These are phyloP conservation scores for Escovopsis sp. DNA, from an alignment of 2,329 filamentous ascomycete species.

Conservation along the genomic window DNA sequence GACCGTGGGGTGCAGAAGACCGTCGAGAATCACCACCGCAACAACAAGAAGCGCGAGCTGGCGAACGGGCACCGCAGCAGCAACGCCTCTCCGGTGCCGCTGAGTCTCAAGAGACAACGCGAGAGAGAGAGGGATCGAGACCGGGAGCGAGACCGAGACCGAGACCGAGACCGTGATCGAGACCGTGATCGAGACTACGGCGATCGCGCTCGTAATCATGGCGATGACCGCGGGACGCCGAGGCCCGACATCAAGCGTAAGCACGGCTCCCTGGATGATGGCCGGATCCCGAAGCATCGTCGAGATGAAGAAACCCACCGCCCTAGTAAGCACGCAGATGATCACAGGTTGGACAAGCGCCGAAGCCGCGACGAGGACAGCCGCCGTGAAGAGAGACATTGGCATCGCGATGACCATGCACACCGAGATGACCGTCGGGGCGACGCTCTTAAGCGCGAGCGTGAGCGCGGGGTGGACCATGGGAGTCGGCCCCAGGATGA, in stretches of 20 bases:
- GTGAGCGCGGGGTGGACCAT: constrained; percentile 11
- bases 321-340: constrained; percentile 21
- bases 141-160: too few relatives aligned
- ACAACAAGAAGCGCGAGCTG: constrained; percentile 63
- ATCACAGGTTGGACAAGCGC: constrained; percentile 19
- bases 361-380: constrained; percentile 18
- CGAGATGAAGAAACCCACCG: constrained; percentile 26
- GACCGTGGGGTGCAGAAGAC: constrained; percentile 63
- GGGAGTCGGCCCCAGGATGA: constrained; percentile 23
- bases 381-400: constrained; percentile 19
- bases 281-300: constrained; percentile 27
- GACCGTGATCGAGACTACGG: constrained; percentile 19
- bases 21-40: constrained; percentile 86
- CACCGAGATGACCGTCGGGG: constrained; percentile 13
- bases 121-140: constrained; percentile 29
- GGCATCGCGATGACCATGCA: constrained; percentile 20
- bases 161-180: too few relatives aligned
- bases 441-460: constrained; percentile 11
- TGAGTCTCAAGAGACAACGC: constrained; percentile 27
- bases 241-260: constrained; percentile 46
- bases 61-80: constrained; percentile 47
- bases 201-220: constrained; percentile 36
- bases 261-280: constrained; percentile 35
- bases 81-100: constrained; percentile 58
- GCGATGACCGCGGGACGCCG: constrained; percentile 35